Evolutionary conservation across 768 basidiomycete species (phyloP), one percentile per base, ranked within the genome.

Genomic region (Termitomyces sp.): DNA sequence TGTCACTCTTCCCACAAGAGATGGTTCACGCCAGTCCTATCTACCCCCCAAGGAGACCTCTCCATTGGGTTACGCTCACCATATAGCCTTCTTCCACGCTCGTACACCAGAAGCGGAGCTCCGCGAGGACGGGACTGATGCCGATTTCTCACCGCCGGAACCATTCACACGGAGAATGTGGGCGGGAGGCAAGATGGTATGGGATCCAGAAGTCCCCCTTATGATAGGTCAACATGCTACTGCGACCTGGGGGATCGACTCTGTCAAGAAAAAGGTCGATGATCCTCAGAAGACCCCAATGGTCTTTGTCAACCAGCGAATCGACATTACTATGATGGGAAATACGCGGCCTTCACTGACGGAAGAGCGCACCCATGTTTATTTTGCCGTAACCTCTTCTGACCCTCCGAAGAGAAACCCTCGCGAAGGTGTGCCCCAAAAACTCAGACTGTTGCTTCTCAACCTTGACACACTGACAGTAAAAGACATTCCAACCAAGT

Each of bases 91-190:
- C 74, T 91, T 91, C 70, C 86, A 89, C 55, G 79, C 81, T 3
- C 78, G 82, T 33, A 78, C 76, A 37, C 80, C 87, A 0, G 86
- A 88, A 64, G 50, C 65, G 12, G 65, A 68, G 19, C 74, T 91
- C 40, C 78, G 84, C 12, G 62, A 73, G n/a, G 89, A 91, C 63
- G 88, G 87, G 15, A 90, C 88, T 12, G 88, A 89, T 52, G 75
- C 79, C 1, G 82, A 85, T 48, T 84, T 88, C 52, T 84, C 84
- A 61, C 87, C 89, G 1, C 89, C 89, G 0, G 73, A 78, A 50
- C 88, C 88, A 2, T 90, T 88, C 70, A 80, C 82, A 28, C 77
- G 84, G 55, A 75, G 89, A n/a, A 91, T 91, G 89, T 91, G 89
- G 88, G 87, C 86, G 3, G 79, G 85, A 21, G 89, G 89, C 3